Percentiles rank a stretch among this genome's conserved stretches.
phyloP scores from a whole-genome alignment of 441 rosid genomes.

The Erodium texanum region DNA sequence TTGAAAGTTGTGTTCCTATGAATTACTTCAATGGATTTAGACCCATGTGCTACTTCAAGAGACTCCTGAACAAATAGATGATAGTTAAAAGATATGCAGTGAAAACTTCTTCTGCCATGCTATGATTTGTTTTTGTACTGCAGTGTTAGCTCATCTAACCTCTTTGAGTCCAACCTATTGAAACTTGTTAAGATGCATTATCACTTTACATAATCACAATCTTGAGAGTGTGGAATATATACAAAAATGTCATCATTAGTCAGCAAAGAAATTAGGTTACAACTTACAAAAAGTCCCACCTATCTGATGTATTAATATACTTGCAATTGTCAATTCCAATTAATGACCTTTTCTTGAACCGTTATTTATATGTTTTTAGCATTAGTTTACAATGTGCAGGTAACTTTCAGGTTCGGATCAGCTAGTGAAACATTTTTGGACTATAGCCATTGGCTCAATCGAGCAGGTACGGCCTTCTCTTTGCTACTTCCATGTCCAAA shows the following conservation, averaged over 20 bases:
- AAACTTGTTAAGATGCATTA: not conserved
- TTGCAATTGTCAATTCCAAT: no score
- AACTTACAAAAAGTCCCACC: not conserved
- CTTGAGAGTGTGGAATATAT: not conserved
- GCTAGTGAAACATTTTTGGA: slow-evolving; percentile 3
- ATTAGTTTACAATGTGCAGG: not conserved
- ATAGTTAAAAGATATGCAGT: not conserved
- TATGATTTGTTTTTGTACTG: not conserved
- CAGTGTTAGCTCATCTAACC: no score
- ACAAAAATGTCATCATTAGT: not conserved
- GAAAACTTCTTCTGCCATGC: not conserved
- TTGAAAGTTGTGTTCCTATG: not conserved
- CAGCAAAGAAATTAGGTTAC: not conserved
- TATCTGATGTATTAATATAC: no score
- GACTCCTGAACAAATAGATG: not conserved
- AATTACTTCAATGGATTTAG: not conserved
- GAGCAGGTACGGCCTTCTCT: slow-evolving; percentile 2
- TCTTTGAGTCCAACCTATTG: not conserved
- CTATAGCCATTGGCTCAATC: not conserved
- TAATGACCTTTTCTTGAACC: no score
- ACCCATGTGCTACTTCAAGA: not conserved
- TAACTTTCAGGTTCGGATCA: not conserved
- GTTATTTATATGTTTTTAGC: no score
- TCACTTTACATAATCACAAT: not conserved
- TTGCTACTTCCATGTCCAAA: not conserved